Conservation (phyloP, 345 rosid genomes). For the Leavenworthia alabamica region DNA sequence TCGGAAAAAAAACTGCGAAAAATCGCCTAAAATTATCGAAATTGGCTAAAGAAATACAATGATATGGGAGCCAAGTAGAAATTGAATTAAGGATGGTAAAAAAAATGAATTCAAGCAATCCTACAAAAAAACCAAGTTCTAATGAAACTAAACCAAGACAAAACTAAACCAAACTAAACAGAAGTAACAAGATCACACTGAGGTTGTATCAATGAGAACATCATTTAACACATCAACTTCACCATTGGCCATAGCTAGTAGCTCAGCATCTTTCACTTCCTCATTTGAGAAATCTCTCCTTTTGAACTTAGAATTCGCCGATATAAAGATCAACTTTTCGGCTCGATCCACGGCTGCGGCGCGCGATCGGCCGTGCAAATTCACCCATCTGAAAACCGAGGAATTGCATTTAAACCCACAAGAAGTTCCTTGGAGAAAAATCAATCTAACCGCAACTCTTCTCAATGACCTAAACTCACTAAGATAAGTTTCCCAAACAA, state of each 20-base stretch:
- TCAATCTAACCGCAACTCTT: conserved; percentile 94
- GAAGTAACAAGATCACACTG: conserved; percentile 50
- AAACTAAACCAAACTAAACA: background rate
- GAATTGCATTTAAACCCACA: conserved; percentile 88
- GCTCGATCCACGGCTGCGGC: conserved; percentile 61
- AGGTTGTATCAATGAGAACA: conserved; percentile 82
- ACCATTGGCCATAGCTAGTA: conserved; percentile 63
- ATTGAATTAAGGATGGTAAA: conserved; percentile 20
- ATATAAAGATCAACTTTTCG: conserved; percentile 72
- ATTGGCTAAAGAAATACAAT: conserved; percentile 26
- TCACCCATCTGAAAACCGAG: conserved; percentile 73
- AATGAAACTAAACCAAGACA: background rate
- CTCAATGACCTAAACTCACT: conserved; percentile 88
- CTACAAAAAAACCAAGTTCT: conserved; percentile 27
- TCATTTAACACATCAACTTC: conserved; percentile 81
- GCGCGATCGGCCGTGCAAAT: conserved; percentile 57
- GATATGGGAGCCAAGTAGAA: conserved; percentile 25
- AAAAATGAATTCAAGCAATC: conserved; percentile 27
- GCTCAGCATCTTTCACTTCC: conserved; percentile 84
- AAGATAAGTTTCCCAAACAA: conserved; percentile 98
- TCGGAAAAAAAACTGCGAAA: background rate
- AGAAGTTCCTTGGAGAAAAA: conserved; percentile 87
- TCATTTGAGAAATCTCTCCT: conserved; percentile 67
- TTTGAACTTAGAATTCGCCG: conserved; percentile 88
- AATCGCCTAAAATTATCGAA: conserved; percentile 9